Conservation (phyloP, 768 basidiomycete genomes). For the Cystobasidium tubakii region DNA sequence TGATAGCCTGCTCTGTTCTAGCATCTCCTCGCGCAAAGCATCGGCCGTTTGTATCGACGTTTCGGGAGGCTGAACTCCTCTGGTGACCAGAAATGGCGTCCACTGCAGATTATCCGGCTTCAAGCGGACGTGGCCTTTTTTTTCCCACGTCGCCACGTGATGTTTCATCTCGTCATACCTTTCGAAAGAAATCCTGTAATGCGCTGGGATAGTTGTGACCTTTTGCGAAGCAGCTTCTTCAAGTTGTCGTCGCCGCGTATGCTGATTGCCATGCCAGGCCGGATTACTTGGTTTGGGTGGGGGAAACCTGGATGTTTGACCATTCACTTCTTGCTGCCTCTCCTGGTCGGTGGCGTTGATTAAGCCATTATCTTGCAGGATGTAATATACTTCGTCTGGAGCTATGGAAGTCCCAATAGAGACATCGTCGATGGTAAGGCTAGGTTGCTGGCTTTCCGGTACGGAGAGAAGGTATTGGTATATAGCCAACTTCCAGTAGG, state of each 20-base stretch:
- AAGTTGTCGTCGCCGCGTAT: neutral
- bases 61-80: constrained; percentile 38
- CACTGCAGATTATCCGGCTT: constrained; percentile 83
- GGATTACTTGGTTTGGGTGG: constrained; percentile 13
- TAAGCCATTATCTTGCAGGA: constrained; percentile 68
- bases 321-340: neutral
- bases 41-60: constrained; percentile 14
- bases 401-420: constrained; percentile 82
- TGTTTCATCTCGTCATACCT: constrained; percentile 56
- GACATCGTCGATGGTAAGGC: constrained; percentile 58
- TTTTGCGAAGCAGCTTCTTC: constrained; percentile 46
- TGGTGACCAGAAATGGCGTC: constrained; percentile 74
- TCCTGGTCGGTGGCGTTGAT: constrained; percentile 53
- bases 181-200: constrained; percentile 68
- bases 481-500: constrained; percentile 84
- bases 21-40: constrained; percentile 5
- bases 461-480: constrained; percentile 69
- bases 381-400: constrained; percentile 73
- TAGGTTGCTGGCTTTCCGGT: constrained; percentile 57
- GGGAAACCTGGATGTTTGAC: neutral
- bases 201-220: constrained; percentile 60
- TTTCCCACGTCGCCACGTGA: constrained; percentile 65
- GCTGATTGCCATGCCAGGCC: constrained; percentile 19
- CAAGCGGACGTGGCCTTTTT: constrained; percentile 65
- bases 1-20: neutral